phyloP scores from a whole-genome alignment of 805 yeast genomes.

The Candida pseudoglaebosa region DNA sequence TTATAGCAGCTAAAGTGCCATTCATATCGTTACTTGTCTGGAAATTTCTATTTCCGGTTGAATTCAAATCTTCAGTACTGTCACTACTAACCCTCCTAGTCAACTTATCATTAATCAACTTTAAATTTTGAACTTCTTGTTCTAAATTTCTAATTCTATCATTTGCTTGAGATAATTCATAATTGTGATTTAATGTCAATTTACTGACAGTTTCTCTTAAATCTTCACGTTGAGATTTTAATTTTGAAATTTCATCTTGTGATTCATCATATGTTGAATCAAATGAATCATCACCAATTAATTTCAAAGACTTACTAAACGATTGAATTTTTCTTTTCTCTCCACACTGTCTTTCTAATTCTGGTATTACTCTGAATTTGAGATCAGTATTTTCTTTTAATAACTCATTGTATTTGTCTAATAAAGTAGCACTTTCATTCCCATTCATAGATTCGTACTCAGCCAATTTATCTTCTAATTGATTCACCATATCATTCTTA shows the following conservation, averaged over 20 bases:
- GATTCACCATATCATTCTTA: constrained; percentile 46
- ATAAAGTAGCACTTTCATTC: constrained; percentile 26
- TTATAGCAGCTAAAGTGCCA: not conserved
- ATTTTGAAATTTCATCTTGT: constrained; percentile 18
- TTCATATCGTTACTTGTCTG: not conserved
- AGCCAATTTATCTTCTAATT: constrained; percentile 44
- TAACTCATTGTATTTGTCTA: constrained; percentile 37
- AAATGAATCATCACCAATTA: constrained; percentile 3
- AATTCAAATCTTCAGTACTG: not conserved
- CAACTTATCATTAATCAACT: constrained; percentile 30
- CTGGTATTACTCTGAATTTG: constrained; percentile 43
- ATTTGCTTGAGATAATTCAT: constrained; percentile 31
- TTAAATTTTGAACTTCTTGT: constrained; percentile 25
- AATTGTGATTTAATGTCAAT: constrained; percentile 31
- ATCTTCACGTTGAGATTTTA: constrained; percentile 37
- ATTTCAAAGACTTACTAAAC: constrained; percentile 2
- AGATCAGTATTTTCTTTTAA: constrained; percentile 39
- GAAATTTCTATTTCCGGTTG: not conserved
- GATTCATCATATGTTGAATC: constrained; percentile 12
- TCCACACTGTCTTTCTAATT: constrained; percentile 32
- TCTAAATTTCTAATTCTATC: constrained; percentile 34
- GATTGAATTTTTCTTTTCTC: constrained; percentile 1
- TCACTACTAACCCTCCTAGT: constrained; percentile 19
- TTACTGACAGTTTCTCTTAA: constrained; percentile 37
- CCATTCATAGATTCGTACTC: constrained; percentile 18